A percentile compares a stretch with the other conserved stretches of the same genome.
These are phyloP conservation scores for Pseudogymnoascus sp. DNA, from an alignment of 2,329 filamentous ascomycete species.

Conservation along the genomic window DNA sequence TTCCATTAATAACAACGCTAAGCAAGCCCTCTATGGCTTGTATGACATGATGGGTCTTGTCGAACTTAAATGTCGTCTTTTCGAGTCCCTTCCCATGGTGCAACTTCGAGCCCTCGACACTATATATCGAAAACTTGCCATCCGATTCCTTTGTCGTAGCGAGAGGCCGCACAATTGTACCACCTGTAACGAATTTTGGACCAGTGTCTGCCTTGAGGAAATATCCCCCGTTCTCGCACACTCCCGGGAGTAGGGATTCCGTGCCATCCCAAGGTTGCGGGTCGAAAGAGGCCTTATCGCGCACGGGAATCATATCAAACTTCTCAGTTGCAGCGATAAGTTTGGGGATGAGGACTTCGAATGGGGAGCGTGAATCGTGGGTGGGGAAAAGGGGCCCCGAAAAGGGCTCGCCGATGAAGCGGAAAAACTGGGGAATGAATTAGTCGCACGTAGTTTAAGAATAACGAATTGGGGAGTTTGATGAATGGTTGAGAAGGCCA, in stretches of 20 bases:
- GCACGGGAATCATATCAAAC: conserved; percentile 48
- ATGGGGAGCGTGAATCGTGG: conserved; percentile 44
- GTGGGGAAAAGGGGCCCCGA: conserved; percentile 43
- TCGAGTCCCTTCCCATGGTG: conserved; percentile 33
- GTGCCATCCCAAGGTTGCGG: conserved; percentile 35
- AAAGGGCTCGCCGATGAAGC: conserved; percentile 47
- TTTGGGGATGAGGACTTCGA: conserved; percentile 44
- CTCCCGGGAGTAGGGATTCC: conserved; percentile 35
- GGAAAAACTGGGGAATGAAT: conserved; percentile 41
- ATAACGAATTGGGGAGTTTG: background rate
- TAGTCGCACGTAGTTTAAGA: background rate
- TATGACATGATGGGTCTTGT: conserved; percentile 44
- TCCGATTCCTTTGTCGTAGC: conserved; percentile 40
- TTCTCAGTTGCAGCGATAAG: conserved; percentile 47
- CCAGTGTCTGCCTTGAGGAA: conserved; percentile 46
- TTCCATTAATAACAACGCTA: conserved; percentile 33
- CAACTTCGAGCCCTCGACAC: conserved; percentile 39
- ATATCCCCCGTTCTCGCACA: conserved; percentile 34
- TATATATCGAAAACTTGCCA: conserved; percentile 46
- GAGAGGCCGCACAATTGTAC: conserved; percentile 41
- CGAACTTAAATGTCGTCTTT: conserved; percentile 35
- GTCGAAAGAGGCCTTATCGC: conserved; percentile 40
- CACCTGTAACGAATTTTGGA: conserved; percentile 39
- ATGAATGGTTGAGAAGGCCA: background rate
- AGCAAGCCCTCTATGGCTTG: conserved; percentile 41